These are phyloP conservation scores for Phytophthora sp. DNA, from an alignment of 352 stramenopile genomes.

Conservation along the genomic window DNA sequence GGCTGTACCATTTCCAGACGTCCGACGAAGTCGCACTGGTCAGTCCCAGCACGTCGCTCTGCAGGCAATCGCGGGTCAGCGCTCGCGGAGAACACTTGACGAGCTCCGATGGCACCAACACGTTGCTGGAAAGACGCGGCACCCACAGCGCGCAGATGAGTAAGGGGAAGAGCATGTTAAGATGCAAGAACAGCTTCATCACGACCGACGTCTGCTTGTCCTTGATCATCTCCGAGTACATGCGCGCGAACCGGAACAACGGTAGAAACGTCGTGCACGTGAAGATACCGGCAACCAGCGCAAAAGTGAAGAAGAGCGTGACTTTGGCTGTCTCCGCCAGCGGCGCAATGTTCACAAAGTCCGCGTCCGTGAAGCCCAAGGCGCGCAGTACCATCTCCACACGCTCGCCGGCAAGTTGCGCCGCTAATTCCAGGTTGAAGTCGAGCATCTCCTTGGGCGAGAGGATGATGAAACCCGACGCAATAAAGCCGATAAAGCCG, in stretches of 20 bases:
- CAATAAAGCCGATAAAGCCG: slow-evolving; percentile 61
- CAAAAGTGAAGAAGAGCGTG: slow-evolving; percentile 44
- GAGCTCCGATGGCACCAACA: slow-evolving; percentile 55
- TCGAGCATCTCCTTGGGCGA: slow-evolving; percentile 64
- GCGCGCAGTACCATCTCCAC: slow-evolving; percentile 59
- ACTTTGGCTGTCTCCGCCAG: slow-evolving; percentile 34
- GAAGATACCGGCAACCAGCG: slow-evolving; percentile 57
- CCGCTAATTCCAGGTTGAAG: slow-evolving; percentile 69
- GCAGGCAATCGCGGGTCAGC: slow-evolving; percentile 63
- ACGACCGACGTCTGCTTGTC: slow-evolving; percentile 36
- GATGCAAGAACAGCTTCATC: slow-evolving; percentile 63
- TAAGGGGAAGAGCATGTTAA: slow-evolving; percentile 75
- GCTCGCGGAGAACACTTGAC: slow-evolving; percentile 53
- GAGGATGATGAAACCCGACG: slow-evolving; percentile 66
- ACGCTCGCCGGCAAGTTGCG: slow-evolving; percentile 40
- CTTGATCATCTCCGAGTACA: slow-evolving; percentile 76
- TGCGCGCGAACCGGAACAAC: slow-evolving; percentile 78
- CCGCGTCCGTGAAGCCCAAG: slow-evolving; percentile 65
- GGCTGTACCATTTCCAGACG: slow-evolving; percentile 42
- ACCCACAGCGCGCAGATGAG: slow-evolving; percentile 64
- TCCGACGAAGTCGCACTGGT: slow-evolving; percentile 12
- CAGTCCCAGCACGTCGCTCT: slow-evolving; percentile 39
- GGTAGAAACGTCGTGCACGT: slow-evolving; percentile 72
- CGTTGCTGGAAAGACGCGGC: slow-evolving; percentile 49
- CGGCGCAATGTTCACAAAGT: slow-evolving; percentile 56